These are phyloP conservation scores for Kernera saxatilis DNA, from an alignment of 345 rosid genomes.

Conservation along the genomic window DNA sequence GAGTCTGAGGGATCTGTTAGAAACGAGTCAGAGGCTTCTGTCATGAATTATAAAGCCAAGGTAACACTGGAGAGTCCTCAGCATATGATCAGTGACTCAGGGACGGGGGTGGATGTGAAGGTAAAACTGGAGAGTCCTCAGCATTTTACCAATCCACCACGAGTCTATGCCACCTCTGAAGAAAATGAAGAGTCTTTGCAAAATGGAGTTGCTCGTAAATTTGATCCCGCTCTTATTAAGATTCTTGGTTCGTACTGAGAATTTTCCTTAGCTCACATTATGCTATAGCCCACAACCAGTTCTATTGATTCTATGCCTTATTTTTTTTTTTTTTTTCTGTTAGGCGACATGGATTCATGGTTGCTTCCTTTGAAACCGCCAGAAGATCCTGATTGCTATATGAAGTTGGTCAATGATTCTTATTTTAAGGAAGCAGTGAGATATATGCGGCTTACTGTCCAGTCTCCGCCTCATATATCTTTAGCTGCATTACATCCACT, in stretches of 20 bases:
- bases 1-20: conserved; percentile 32
- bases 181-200: conserved; percentile 42
- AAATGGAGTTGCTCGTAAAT: conserved; percentile 34
- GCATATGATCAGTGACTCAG: conserved; percentile 12
- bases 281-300: neutral
- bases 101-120: conserved; percentile 21
- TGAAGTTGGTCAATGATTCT: conserved; percentile 30
- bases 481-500: conserved; percentile 70
- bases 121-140: conserved; percentile 23
- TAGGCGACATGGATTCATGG: conserved; percentile 63
- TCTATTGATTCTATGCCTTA: neutral
- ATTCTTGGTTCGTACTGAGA: conserved; percentile 51
- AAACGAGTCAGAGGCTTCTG: conserved; percentile 53
- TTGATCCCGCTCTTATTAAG: conserved; percentile 34
- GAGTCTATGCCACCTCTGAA: conserved; percentile 37
- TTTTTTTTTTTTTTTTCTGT: neutral
- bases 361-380: conserved; percentile 62
- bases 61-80: too few species aligned
- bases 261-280: neutral
- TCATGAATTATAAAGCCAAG: conserved; percentile 56
- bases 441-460: conserved; percentile 46
- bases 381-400: conserved; percentile 37
- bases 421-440: conserved; percentile 59
- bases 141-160: conserved; percentile 22
- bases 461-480: conserved; percentile 32